Evolutionary conservation across 208 protist genomes (phyloP), one percentile per base, ranked within the genome.

Genomic region (Leishmania gerbilli): DNA sequence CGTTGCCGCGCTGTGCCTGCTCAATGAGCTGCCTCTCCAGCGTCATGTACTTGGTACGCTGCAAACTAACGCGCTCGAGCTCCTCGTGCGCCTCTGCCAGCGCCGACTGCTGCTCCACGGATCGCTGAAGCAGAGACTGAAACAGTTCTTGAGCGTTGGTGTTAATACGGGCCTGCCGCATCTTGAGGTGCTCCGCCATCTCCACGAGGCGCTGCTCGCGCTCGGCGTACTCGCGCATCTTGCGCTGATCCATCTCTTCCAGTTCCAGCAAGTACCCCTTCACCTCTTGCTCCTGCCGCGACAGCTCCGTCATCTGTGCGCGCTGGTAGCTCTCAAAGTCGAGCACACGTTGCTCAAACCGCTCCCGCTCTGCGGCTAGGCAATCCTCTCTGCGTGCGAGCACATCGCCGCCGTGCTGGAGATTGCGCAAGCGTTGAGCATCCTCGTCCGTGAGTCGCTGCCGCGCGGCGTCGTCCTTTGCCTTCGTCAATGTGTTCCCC

Each of bases 261-360:
- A 91, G 51, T 75, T 93, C 87, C 53, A 90, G 79, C 77, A 93
- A 65, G 68, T 93, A 90, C 40, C 71, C 71, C 78, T 90, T 86
- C 75, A 92, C 80, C 58, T 89, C 87, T 21, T 58, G n/a, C 76
- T 91, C 89, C 74, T 95, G 84, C 47, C 69, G 79, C 4, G 56
- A 71, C 47, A 91, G 71, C 60, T 88, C 84, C 21, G 78, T 47
- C 49, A 76, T 77, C 42, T 84, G 80, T 17, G 81, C 58, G 27
- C 82, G 81, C 80, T 88, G 51, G 74, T 83, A 79, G 60, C 53
- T 82, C 53, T 88, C 87, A 40, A 92, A 88, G 75, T 84, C 78
- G 4, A 81, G 58, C 69, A 89, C 83, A 64, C 87, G 87, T 65
- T 88, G 77, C 74, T 88, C 79, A 31, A 93, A 84, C 24, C 78